phyloP scores from a whole-genome alignment of 768 basidiomycete species.

The Amanita jacksonii region DNA sequence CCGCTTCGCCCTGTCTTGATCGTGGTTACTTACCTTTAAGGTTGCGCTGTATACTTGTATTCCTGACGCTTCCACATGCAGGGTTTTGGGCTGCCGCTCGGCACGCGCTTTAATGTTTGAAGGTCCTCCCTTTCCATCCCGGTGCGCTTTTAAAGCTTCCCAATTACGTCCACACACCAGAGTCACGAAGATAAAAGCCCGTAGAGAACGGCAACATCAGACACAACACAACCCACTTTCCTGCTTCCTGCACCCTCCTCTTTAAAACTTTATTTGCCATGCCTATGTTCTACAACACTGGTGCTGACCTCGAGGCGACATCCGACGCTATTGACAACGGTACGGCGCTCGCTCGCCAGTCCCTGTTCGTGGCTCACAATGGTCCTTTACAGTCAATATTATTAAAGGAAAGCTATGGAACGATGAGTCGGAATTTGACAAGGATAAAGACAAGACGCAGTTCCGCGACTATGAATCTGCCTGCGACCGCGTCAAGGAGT shows the following conservation, averaged over 20 bases:
- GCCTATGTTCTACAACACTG: slow-evolving; percentile 18
- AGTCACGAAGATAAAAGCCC: neutral
- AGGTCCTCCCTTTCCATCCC: neutral
- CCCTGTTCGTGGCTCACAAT: neutral
- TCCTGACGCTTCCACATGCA: too few relatives aligned
- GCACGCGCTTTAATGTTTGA: too few relatives aligned
- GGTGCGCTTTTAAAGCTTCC: neutral
- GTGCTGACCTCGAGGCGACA: slow-evolving; percentile 31
- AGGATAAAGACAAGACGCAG: slow-evolving; percentile 50
- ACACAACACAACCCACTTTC: neutral
- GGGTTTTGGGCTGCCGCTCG: too few relatives aligned
- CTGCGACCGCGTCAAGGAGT: slow-evolving; percentile 68
- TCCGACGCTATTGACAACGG: slow-evolving; percentile 43
- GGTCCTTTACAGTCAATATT: slow-evolving; percentile 58
- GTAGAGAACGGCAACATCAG: neutral
- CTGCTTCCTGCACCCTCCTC: neutral
- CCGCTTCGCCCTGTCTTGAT: too few relatives aligned
- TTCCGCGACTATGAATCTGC: slow-evolving; percentile 72
- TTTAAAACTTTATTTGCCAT: slow-evolving; percentile 10
- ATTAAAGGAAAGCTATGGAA: slow-evolving; percentile 56
- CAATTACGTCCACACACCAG: slow-evolving; percentile 4
- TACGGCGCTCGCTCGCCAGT: too few relatives aligned
- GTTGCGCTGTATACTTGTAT: too few relatives aligned
- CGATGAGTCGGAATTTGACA: slow-evolving; percentile 47
- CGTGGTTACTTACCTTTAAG: too few relatives aligned